phyloP scores from a whole-genome alignment of 108 stramenopile species.

The Cyclotella atomus region DNA sequence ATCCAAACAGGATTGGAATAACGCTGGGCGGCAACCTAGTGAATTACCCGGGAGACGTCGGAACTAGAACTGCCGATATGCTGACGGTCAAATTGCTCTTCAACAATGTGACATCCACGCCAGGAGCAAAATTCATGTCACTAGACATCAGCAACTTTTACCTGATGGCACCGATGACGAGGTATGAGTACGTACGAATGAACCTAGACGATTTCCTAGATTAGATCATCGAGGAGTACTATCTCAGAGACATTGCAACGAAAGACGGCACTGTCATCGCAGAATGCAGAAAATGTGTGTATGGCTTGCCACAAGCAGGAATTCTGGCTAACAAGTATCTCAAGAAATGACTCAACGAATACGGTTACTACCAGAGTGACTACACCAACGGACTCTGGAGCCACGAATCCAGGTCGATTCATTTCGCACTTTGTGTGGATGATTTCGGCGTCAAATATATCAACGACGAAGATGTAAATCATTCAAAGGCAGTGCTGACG shows the following conservation, averaged over 20 bases:
- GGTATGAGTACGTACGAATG: slow-evolving; percentile 10
- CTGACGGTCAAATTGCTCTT: background rate
- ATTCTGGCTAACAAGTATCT: too few relatives aligned
- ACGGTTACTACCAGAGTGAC: too few relatives aligned
- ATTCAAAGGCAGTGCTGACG: slow-evolving; percentile 13
- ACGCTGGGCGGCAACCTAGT: slow-evolving; percentile 11
- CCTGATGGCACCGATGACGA: slow-evolving; percentile 40
- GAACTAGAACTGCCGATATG: background rate
- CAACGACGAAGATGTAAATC: slow-evolving; percentile 22
- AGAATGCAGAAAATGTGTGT: slow-evolving; percentile 32
- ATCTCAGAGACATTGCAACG: slow-evolving; percentile 13
- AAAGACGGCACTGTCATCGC: slow-evolving; percentile 17
- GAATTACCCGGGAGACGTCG: too few relatives aligned
- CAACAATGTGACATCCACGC: slow-evolving; percentile 49
- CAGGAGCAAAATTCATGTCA: slow-evolving; percentile 42
- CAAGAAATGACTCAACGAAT: too few relatives aligned
- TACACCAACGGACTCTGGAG: too few relatives aligned
- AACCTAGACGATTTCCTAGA: slow-evolving; percentile 13
- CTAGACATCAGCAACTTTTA: slow-evolving; percentile 55
- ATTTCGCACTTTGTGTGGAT: slow-evolving; percentile 52
- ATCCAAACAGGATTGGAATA: slow-evolving; percentile 1
- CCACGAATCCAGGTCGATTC: slow-evolving; percentile 2
- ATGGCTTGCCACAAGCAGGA: too few relatives aligned
- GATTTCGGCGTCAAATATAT: slow-evolving; percentile 45
- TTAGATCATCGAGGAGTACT: slow-evolving; percentile 41